Percentiles rank a stretch among this genome's conserved stretches.
Evolutionary conservation across 176 grass and related monocot species (phyloP).

Genomic region (Carex scoparia): DNA sequence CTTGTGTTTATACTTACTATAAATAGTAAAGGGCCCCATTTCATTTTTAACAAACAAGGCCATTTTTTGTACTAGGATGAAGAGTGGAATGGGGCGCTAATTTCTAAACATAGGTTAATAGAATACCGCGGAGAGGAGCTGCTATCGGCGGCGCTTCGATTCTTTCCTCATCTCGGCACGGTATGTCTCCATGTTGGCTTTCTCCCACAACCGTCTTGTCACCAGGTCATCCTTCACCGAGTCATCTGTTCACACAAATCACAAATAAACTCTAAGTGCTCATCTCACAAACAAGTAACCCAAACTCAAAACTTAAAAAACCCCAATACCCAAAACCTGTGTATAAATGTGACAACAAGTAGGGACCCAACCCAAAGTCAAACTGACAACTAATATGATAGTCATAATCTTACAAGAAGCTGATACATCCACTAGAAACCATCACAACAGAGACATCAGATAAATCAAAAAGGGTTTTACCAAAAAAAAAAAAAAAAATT

Average conservation of each 20-base stretch:
- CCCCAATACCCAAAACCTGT: not conserved
- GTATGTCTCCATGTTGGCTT: conserved; percentile 79
- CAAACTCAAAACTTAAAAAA: conserved; percentile 14
- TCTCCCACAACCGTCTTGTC: conserved; percentile 64
- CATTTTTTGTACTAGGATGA: not conserved
- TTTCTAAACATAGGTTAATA: not conserved
- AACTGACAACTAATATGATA: not conserved
- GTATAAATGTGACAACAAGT: not conserved
- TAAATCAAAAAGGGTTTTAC: not conserved
- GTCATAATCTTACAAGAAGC: not conserved
- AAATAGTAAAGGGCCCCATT: not conserved
- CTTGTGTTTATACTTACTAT: not conserved
- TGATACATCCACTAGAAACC: not conserved
- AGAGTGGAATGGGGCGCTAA: not conserved
- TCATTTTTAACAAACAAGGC: not conserved
- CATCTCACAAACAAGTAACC: not conserved
- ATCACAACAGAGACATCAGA: not conserved
- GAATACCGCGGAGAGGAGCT: not conserved
- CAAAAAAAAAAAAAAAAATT: too few relatives aligned
- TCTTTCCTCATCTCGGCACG: conserved; percentile 55
- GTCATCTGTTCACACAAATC: conserved; percentile 55
- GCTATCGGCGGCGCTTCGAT: conserved; percentile 66
- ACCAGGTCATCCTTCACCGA: conserved; percentile 58
- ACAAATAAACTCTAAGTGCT: not conserved
- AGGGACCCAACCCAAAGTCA: conserved; percentile 5